phyloP scores from a whole-genome alignment of 345 rosid genomes.

The Gossypium australe region DNA sequence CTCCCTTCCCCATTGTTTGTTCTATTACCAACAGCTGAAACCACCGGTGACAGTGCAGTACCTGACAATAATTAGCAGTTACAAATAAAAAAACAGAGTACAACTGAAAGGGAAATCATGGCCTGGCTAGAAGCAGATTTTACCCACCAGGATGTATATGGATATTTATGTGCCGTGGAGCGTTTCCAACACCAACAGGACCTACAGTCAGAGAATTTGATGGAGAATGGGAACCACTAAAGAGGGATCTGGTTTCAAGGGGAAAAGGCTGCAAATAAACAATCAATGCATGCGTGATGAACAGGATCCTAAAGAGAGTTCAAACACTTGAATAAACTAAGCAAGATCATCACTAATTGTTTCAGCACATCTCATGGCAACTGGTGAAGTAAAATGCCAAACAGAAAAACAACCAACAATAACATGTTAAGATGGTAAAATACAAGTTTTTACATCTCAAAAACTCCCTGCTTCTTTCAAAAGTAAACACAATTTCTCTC shows the following conservation, averaged over 20 bases:
- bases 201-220: slow-evolving; percentile 40
- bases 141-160: slow-evolving; percentile 92
- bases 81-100: slow-evolving; percentile 2
- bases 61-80: slow-evolving; percentile 30
- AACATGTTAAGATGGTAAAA: not conserved
- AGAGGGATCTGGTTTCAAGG: slow-evolving; percentile 67
- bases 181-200: slow-evolving; percentile 61
- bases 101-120: not conserved
- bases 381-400: not conserved
- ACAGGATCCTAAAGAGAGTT: slow-evolving; percentile 8
- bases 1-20: slow-evolving; percentile 39
- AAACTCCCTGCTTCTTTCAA: not conserved
- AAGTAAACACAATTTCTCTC: not conserved
- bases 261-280: slow-evolving; percentile 77
- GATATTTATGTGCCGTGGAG: slow-evolving; percentile 74
- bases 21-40: slow-evolving; percentile 51
- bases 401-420: not conserved
- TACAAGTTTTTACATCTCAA: not conserved
- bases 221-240: slow-evolving; percentile 49
- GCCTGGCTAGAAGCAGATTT: slow-evolving; percentile 5
- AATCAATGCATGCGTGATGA: slow-evolving; percentile 2
- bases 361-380: not conserved
- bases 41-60: slow-evolving; percentile 43
- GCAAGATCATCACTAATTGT: not conserved
- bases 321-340: not conserved